Evolutionary conservation across 2,329 filamentous ascomycete species (phyloP).

Genomic region (Teratosphaeria zuluensis): DNA sequence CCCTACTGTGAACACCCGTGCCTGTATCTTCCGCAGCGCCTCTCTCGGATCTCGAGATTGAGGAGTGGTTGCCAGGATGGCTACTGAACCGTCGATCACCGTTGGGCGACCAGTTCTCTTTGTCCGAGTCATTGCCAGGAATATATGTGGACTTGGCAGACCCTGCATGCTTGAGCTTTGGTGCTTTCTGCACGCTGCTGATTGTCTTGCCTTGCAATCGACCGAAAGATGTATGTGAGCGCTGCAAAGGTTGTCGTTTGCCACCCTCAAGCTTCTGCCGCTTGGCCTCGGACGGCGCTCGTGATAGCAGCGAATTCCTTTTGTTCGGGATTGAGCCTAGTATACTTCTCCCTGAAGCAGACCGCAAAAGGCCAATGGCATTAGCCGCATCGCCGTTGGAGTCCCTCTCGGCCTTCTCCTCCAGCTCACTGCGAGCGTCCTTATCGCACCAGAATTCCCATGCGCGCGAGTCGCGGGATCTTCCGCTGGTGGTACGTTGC

Average conservation of each 20-base stretch:
- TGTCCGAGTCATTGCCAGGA: slow-evolving; percentile 69
- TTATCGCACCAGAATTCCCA: slow-evolving; percentile 89
- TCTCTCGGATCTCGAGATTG: slow-evolving; percentile 2
- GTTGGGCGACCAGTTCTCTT: slow-evolving; percentile 77
- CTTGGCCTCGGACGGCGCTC: slow-evolving; percentile 16
- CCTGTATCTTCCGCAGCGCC: not conserved
- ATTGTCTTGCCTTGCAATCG: slow-evolving; percentile 18
- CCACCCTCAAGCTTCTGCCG: slow-evolving; percentile 37
- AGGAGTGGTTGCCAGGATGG: not conserved
- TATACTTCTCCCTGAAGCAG: slow-evolving; percentile 50
- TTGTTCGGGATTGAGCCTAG: slow-evolving; percentile 50
- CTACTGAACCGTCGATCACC: slow-evolving; percentile 11
- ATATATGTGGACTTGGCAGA: slow-evolving; percentile 32
- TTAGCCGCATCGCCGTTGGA: slow-evolving; percentile 68
- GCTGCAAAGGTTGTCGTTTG: slow-evolving; percentile 14
- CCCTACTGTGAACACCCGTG: not conserved
- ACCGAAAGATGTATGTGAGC: slow-evolving; percentile 22
- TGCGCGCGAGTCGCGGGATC: slow-evolving; percentile 76
- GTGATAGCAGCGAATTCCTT: slow-evolving; percentile 45
- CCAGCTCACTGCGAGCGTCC: slow-evolving; percentile 67
- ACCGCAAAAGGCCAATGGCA: slow-evolving; percentile 71
- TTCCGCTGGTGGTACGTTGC: slow-evolving; percentile 47
- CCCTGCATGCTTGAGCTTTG: slow-evolving; percentile 21
- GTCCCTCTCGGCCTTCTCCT: slow-evolving; percentile 71
- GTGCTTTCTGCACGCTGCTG: not conserved